phyloP scores from a whole-genome alignment of 2,329 filamentous ascomycete genomes.

The Fusarium solani-melongenae region DNA sequence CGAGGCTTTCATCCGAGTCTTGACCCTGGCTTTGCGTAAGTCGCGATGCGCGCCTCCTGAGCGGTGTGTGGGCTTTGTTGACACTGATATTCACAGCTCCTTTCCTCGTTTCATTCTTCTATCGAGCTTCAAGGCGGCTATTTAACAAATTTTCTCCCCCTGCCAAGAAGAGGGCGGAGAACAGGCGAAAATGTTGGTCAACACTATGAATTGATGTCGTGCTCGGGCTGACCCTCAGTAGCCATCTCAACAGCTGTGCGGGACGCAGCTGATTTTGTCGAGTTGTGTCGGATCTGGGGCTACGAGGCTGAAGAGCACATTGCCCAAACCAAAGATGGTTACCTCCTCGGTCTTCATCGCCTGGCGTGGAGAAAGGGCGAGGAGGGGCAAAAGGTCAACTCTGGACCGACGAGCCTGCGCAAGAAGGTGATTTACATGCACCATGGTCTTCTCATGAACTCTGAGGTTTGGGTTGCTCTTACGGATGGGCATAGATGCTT shows the following conservation, averaged over 20 bases:
- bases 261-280: constrained; percentile 90
- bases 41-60: constrained; percentile 25
- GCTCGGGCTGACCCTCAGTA: constrained; percentile 64
- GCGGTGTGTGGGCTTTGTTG: constrained; percentile 14
- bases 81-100: constrained; percentile 64
- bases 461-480: constrained; percentile 96
- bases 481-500: constrained; percentile 88
- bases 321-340: constrained; percentile 93
- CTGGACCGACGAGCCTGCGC: constrained; percentile 71
- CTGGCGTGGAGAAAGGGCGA: constrained; percentile 86
- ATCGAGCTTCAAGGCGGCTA: constrained; percentile 81
- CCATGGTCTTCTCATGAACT: constrained; percentile 98
- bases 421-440: constrained; percentile 95
- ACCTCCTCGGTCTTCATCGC: constrained; percentile 88
- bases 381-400: constrained; percentile 81
- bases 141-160: constrained; percentile 84
- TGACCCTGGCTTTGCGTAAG: constrained; percentile 89
- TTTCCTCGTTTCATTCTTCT: constrained; percentile 84
- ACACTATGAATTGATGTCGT: constrained; percentile 44
- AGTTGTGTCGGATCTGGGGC: constrained; percentile 90
- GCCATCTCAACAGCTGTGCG: constrained; percentile 81
- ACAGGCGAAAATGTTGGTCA: constrained; percentile 70
- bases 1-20: constrained; percentile 84
- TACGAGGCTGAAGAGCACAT: constrained; percentile 97
- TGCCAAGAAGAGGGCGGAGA: constrained; percentile 73